A percentile compares a stretch with the other conserved stretches of the same genome.
Evolutionary conservation across 139 green algal genomes (phyloP).

Genomic region (Coelastrella sp.): DNA sequence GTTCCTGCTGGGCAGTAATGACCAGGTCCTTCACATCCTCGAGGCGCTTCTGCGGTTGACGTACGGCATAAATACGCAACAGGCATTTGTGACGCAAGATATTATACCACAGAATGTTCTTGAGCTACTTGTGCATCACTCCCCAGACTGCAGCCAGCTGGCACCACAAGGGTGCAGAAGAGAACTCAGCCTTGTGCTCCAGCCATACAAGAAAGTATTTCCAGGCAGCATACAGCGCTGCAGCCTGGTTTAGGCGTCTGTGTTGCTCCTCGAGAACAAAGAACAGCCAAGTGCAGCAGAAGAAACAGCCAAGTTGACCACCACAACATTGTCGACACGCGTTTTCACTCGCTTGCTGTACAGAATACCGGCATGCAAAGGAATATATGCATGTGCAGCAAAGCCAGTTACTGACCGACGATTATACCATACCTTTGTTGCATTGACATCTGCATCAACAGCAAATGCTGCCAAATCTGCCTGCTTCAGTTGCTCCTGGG

Average conservation of each 20-base stretch:
- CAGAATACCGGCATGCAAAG: neutral
- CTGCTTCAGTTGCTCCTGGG: slow-evolving; percentile 32
- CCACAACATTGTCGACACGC: neutral
- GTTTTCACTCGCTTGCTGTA: neutral
- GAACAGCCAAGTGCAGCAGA: neutral
- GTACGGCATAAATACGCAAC: neutral
- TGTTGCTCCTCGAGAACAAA: neutral
- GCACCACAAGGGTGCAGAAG: too few relatives aligned
- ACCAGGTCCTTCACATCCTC: neutral
- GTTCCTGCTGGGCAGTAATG: neutral
- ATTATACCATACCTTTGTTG: slow-evolving; percentile 8
- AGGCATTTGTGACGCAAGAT: neutral
- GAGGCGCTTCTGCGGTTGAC: neutral
- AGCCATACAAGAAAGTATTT: too few relatives aligned
- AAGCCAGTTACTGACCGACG: too few relatives aligned
- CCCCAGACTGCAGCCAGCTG: too few relatives aligned
- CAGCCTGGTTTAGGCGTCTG: neutral
- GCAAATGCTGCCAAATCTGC: slow-evolving; percentile 39
- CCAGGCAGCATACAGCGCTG: too few relatives aligned
- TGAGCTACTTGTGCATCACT: too few relatives aligned
- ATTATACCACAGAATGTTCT: neutral
- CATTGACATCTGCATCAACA: slow-evolving; percentile 26
- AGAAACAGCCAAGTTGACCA: neutral
- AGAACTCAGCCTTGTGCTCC: too few relatives aligned
- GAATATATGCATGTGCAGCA: neutral